Evolutionary conservation across 257 asterid species (phyloP).

Genomic region (Primulina tabacum): DNA sequence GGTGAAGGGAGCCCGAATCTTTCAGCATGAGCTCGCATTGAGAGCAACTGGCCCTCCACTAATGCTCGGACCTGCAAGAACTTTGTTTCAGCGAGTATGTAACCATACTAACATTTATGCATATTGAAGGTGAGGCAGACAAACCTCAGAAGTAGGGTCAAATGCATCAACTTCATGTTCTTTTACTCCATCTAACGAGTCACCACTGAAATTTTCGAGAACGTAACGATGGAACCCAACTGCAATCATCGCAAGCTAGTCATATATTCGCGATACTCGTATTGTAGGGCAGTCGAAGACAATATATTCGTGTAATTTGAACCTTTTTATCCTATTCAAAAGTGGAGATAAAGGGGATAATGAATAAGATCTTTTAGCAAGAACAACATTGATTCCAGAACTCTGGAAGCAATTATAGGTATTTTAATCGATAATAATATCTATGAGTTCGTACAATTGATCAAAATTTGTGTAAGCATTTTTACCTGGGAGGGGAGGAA

Average conservation of each 20-base stretch:
- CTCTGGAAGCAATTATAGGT: not conserved
- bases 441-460: not conserved
- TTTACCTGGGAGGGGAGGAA: constrained; percentile 91
- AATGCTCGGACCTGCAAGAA: constrained; percentile 70
- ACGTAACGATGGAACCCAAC: constrained; percentile 77
- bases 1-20: constrained; percentile 93
- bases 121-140: constrained; percentile 14
- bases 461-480: constrained; percentile 9
- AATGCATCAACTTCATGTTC: constrained; percentile 61
- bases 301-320: too few relatives aligned
- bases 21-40: constrained; percentile 90
- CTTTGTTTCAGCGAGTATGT: not conserved
- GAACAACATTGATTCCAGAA: not conserved
- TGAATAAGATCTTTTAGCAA: too few relatives aligned
- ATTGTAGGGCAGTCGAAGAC: too few relatives aligned
- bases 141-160: constrained; percentile 80
- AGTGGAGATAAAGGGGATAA: too few relatives aligned
- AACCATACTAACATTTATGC: not conserved
- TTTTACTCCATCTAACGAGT: constrained; percentile 50
- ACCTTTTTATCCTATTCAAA: too few relatives aligned
- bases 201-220: constrained; percentile 59
- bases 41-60: constrained; percentile 85
- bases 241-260: constrained; percentile 29
- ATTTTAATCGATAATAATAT: too few relatives aligned
- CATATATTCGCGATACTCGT: constrained; percentile 6